Evolutionary conservation across 1,139 yeast species (phyloP).

Genomic region (Saccharomyces pastorianus): DNA sequence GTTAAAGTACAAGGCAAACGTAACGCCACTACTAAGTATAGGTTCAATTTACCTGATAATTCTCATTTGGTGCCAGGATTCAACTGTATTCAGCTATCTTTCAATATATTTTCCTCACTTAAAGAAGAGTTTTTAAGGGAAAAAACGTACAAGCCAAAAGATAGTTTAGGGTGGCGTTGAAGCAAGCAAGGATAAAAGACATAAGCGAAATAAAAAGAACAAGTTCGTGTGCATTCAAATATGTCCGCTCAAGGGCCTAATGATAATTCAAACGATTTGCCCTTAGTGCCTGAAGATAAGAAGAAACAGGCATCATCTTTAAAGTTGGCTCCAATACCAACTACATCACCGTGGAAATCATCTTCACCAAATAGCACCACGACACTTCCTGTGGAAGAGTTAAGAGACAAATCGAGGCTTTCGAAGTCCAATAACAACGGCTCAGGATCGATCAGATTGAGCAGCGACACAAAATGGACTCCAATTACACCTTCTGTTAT

Average conservation of each 20-base stretch:
- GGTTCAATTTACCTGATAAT: not conserved
- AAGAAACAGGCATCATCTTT: slow-evolving; percentile 31
- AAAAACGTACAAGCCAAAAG: not conserved
- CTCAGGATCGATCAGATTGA: slow-evolving; percentile 39
- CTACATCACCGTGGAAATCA: slow-evolving; percentile 62
- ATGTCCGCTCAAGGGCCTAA: not conserved
- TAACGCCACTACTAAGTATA: not conserved
- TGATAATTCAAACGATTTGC: not conserved
- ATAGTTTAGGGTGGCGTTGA: not conserved
- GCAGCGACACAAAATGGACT: slow-evolving; percentile 78
- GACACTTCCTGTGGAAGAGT: slow-evolving; percentile 29
- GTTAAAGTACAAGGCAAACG: too few species aligned
- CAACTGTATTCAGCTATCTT: too few species aligned
- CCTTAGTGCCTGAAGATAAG: slow-evolving; percentile 5
- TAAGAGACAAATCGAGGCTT: not conserved
- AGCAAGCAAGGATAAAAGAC: not conserved
- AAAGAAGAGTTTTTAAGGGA: too few species aligned
- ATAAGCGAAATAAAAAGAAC: not conserved
- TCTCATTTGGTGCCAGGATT: too few species aligned
- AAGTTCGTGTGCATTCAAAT: not conserved
- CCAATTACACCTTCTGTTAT: slow-evolving; percentile 67
- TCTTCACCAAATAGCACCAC: slow-evolving; percentile 23
- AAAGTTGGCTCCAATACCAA: slow-evolving; percentile 75
- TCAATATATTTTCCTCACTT: too few species aligned
- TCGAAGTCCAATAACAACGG: slow-evolving; percentile 17